Base-by-base conservation (phyloP, 2,329 filamentous ascomycete species). In the Nemania sp. region DNA sequence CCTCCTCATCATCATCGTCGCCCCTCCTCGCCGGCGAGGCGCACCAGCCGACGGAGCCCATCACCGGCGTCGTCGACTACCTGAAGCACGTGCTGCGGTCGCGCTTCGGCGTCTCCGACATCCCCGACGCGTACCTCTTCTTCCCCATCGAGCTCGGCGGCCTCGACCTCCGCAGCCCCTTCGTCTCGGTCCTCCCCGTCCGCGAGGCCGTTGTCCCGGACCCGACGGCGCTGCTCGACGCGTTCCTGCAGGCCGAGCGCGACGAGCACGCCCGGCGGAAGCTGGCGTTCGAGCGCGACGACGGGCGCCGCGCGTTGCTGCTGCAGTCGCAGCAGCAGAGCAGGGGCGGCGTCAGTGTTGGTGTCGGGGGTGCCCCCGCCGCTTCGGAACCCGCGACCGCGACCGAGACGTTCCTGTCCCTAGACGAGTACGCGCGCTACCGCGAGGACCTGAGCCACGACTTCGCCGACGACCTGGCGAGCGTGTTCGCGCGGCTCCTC, bases 1-100 rank as follows among this genome's bases (percentile, higher is more conserved):
- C 73, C 5, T 67, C 72, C 1, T 69, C 70, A 0, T 60, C 64
- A 5, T 50, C 56, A 7, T 65, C 71, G 0, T 71, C 70, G 0
- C 55, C 62, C 13, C 53, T 61, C n/a, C 51, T 62, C 4, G 29
- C 40, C 20, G 57, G 60, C 47, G 60, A 61, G n/a, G 58, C 34
- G 7, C 20, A n/a, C n/a, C n/a, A 39, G 62, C 62, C 2, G 43
- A 58, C 20, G 59, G 58, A 39, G 54, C 66, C 15, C 54, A 69
- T 71, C 1, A 72, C 68, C 2, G 82, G 80, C 32, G 81, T 87
- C 1, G 81, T 81, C 0, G 79, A 81, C n/a, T 80, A 86, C 63
- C 77, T 89, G 1, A 83, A 85, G 52, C 73, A 75, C 13, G 75
- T 78, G 6, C 82, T 89, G 11, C 67, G 74, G 4, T 69, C 79